Percentiles rank a stretch among this genome's conserved stretches.
phyloP scores from a whole-genome alignment of 2,329 filamentous ascomycete species.

The Neophaeococcomyces aloes region DNA sequence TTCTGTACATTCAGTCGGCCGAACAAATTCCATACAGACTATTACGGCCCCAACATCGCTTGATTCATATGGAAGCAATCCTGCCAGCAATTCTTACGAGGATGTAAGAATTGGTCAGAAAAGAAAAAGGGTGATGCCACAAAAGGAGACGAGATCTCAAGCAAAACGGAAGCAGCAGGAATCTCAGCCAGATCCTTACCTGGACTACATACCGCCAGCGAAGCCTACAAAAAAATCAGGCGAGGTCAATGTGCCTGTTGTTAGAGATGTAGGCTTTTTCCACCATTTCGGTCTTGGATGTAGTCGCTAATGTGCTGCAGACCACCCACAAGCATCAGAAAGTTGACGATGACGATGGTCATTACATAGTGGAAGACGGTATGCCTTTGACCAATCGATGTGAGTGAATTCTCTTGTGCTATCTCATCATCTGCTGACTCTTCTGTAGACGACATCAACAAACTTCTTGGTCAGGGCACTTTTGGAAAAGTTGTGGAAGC shows the following conservation, averaged over 20 bases:
- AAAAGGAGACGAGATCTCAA: slow-evolving; percentile 71
- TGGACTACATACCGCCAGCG: slow-evolving; percentile 74
- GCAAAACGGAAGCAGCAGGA: slow-evolving; percentile 68
- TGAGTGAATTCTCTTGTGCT: slow-evolving; percentile 41
- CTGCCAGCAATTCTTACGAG: slow-evolving; percentile 49
- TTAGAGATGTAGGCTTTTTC: slow-evolving; percentile 45
- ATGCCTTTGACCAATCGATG: slow-evolving; percentile 80
- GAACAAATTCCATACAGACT: slow-evolving; percentile 72
- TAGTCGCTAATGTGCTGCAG: slow-evolving; percentile 24
- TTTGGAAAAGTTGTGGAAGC: slow-evolving; percentile 98
- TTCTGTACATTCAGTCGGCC: slow-evolving; percentile 64
- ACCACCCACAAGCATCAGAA: slow-evolving; percentile 51
- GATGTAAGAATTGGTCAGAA: slow-evolving; percentile 70
- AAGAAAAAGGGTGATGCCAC: slow-evolving; percentile 66
- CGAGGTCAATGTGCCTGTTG: slow-evolving; percentile 56
- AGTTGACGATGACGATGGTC: slow-evolving; percentile 91
- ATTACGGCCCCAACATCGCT: slow-evolving; percentile 75
- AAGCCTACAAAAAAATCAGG: slow-evolving; percentile 84
- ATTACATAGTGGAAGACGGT: slow-evolving; percentile 87
- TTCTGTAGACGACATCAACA: slow-evolving; percentile 66
- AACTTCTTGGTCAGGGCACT: slow-evolving; percentile 87
- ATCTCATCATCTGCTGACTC: slow-evolving; percentile 16
- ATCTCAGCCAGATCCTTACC: slow-evolving; percentile 57
- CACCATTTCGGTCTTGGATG: neutral
- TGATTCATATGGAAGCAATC: slow-evolving; percentile 50